Percentiles rank a stretch among this genome's conserved stretches.
These are phyloP conservation scores for Microcera coccophila DNA, from an alignment of 2,329 filamentous ascomycete genomes.

Conservation along the genomic window DNA sequence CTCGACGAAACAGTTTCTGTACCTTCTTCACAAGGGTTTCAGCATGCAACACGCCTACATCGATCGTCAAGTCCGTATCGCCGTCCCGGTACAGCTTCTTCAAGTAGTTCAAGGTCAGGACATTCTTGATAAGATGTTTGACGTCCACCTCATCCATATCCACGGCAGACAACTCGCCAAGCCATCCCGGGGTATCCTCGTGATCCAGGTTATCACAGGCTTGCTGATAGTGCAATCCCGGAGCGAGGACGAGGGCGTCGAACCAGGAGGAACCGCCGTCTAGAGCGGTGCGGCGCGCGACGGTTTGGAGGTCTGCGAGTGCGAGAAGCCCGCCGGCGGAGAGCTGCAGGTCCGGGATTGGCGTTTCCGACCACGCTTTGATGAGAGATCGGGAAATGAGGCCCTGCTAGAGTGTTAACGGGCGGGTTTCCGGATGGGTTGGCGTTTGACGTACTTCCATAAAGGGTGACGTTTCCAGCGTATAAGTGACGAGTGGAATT, in stretches of 20 bases:
- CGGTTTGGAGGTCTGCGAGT: constrained; percentile 55
- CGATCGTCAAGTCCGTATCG: constrained; percentile 24
- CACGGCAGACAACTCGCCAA: constrained; percentile 17
- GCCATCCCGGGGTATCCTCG: constrained; percentile 33
- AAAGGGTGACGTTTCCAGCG: too few relatives aligned
- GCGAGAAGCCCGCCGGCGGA: constrained; percentile 54
- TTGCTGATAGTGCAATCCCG: constrained; percentile 59
- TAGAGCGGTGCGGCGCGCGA: constrained; percentile 53
- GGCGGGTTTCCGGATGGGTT: background rate
- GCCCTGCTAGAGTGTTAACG: background rate
- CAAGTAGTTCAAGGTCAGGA: constrained; percentile 50
- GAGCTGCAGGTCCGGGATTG: constrained; percentile 44
- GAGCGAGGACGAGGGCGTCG: constrained; percentile 55
- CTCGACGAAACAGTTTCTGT: constrained; percentile 6
- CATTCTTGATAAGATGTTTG: constrained; percentile 42
- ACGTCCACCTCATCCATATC: constrained; percentile 10
- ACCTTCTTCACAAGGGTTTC: constrained; percentile 21
- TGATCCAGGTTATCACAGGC: constrained; percentile 48
- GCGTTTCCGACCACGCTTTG: constrained; percentile 42
- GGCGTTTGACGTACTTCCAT: background rate
- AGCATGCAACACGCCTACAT: constrained; percentile 23
- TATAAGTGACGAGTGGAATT: too few relatives aligned
- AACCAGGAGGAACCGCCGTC: constrained; percentile 54
- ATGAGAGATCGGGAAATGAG: constrained; percentile 27
- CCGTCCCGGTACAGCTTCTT: constrained; percentile 25